phyloP scores from a whole-genome alignment of 345 rosid species.

The Passiflora organensis region DNA sequence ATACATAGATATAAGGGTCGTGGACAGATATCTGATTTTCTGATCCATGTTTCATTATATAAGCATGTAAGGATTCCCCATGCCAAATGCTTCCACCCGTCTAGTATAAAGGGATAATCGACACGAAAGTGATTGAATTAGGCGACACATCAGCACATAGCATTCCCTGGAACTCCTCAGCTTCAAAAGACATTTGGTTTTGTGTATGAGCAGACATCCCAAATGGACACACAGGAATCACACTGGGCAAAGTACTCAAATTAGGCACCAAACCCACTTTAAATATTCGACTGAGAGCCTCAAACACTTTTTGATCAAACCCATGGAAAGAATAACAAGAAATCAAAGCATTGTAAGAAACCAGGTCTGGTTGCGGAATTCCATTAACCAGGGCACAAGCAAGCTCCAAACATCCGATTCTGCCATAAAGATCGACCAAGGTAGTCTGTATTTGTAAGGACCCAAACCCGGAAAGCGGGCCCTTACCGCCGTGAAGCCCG shows the following conservation, averaged over 20 bases:
- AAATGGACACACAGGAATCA: conserved; percentile 16
- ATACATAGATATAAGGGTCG: conserved; percentile 20
- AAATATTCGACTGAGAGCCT: conserved; percentile 10
- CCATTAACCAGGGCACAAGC: conserved; percentile 14
- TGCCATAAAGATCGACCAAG: conserved; percentile 19
- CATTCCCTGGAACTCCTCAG: conserved; percentile 36
- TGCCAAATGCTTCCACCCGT: conserved; percentile 4
- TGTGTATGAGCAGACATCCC: conserved; percentile 28
- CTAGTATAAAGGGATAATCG: conserved; percentile 35
- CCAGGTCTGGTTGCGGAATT: conserved; percentile 28
- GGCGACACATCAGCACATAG: conserved; percentile 22
- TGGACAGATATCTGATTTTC: conserved; percentile 26
- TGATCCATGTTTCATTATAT: conserved; percentile 33
- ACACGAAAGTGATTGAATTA: conserved; percentile 38
- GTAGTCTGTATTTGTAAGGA: too few species aligned
- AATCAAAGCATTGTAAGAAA: conserved; percentile 23
- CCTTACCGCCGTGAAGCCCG: too few species aligned
- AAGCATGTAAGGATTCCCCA: conserved; percentile 42
- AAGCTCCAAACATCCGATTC: conserved; percentile 5
- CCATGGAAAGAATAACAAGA: conserved; percentile 24
- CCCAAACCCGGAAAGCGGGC: too few species aligned
- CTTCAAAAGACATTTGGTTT: conserved; percentile 30
- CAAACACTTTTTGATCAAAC: conserved; percentile 5
- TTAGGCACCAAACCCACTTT: conserved; percentile 18
- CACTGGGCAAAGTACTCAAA: conserved; percentile 20